Evolutionary conservation across 805 yeast genomes (phyloP), one percentile per base, ranked within the genome.

Genomic region (Wickerhamomyces xylosicus): DNA sequence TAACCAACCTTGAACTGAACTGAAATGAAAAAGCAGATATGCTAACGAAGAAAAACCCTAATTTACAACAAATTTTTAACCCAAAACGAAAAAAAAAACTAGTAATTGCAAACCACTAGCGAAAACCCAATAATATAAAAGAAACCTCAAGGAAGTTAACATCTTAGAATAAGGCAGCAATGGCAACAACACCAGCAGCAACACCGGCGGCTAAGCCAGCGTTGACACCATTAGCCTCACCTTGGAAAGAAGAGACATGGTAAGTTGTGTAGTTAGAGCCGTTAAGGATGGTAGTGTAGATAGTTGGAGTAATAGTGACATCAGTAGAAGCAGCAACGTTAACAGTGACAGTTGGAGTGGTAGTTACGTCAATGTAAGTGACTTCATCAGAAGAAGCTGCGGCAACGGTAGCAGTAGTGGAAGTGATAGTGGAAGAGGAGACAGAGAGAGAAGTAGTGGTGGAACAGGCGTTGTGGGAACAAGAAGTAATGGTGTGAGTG

Each of bases 251-350:
- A 27, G 43, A 33, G 20, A 50, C 37, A 7, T 42, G 27, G 29
- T 41, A 41, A 27, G 41, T 37, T 17, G 49, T 40, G 17, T 46
- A 33, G 31, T 44, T 45, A 14, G 28, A 15, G 47, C 36, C 45
- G 21, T 47, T 38, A 43, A 43, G 42, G 59, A 54, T 37, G 50
- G 64, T 61, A 27, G 58, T 50, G 52, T 48, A 53, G 37, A 62
- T 53, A n/a, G 66, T 61, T 41, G 66, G 63, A 29, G 67, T 62
- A 33, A 57, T 49, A 22, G 60, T 57, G 40, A 54, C 48, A 31
- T 48, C 51, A 28, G 73, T 68, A 27, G 72, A 64, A 47, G 71
- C 66, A 44, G 63, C 69, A 38, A 63, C 62, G 29, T 76, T 66
- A 31, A 44, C 34, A 11, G 54, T 46, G 19, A 61, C 47, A 25